Conservation (phyloP, 2,329 filamentous ascomycete genomes). For the Ophiocordyceps robertsii region DNA sequence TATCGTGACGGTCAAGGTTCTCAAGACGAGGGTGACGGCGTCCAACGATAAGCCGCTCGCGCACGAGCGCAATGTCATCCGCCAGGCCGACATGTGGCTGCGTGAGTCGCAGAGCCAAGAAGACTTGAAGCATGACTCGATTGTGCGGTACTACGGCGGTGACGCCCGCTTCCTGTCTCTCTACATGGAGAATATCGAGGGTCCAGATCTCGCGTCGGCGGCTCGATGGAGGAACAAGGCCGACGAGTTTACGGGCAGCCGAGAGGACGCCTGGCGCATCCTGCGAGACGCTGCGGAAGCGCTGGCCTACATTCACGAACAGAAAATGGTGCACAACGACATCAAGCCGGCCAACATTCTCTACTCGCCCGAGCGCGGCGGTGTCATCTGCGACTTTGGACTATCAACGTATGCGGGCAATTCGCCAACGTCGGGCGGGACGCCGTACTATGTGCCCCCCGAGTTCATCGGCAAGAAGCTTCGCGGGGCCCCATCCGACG, state of each 20-base stretch:
- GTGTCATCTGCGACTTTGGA: constrained; percentile 48
- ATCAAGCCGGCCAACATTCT: constrained; percentile 50
- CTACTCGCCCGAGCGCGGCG: constrained; percentile 43
- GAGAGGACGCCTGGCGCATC: constrained; percentile 36
- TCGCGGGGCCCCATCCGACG: constrained; percentile 41
- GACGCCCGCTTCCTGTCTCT: constrained; percentile 46
- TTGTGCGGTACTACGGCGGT: constrained; percentile 43
- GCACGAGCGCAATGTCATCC: constrained; percentile 40
- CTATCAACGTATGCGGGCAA: constrained; percentile 34
- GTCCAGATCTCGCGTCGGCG: constrained; percentile 35
- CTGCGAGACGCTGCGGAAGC: constrained; percentile 39
- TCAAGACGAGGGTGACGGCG: constrained; percentile 35
- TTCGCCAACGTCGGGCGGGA: constrained; percentile 37
- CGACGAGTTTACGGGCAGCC: constrained; percentile 36
- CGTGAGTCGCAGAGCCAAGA: constrained; percentile 44
- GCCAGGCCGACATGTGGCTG: constrained; percentile 46
- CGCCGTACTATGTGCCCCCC: constrained; percentile 48
- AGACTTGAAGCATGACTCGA: constrained; percentile 40
- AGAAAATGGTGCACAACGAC: constrained; percentile 44
- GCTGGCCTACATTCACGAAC: constrained; percentile 41
- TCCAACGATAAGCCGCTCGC: constrained; percentile 31
- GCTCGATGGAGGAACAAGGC: constrained; percentile 33
- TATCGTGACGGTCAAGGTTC: constrained; percentile 46
- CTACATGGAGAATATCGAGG: constrained; percentile 49
- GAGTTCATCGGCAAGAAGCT: constrained; percentile 44